Base-by-base conservation (phyloP, 345 rosid genomes). In the Eucalyptus melliodora region DNA sequence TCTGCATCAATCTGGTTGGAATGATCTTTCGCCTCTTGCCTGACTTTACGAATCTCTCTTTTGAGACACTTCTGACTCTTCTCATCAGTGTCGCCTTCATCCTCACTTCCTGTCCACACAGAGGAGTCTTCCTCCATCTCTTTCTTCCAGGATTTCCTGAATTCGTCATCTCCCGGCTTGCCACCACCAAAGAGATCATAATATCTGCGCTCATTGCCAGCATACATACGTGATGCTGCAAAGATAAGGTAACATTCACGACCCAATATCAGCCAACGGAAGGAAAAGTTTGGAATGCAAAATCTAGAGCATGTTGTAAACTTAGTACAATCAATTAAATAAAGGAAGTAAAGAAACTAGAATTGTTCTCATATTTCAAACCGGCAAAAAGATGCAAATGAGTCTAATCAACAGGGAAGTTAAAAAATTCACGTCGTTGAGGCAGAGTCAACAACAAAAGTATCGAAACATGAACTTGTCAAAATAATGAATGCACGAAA, bases 41-140 rank as follows among this genome's bases (percentile, higher is more conserved):
- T 96, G 26, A 92, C 96, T 92, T 94, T 96, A 89, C 94, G 92
- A 50, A 97, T 93, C 90, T 96, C 95, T 53, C 92, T 92, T 53
- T 93, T 94, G 11, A 96, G 93, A 34, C 72, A 80, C 85, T 50
- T 92, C 87, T 62, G 88, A 56, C 86, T 88, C 51, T 51, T 86
- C 16, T 91, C 90, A 82, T 93, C 91, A 72, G 91, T 89, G 62
- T 93, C 92, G 27, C 89, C 90, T 65, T 96, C 98, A 91, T 94
- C 98, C 92, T 97, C 99, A 87, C 99, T 97, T 89, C 95, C 98
- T 31, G 98, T 94, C 99, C 99, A 97, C 2, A 96, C 91, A 89
- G 94, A 90, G 67, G 86, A 91, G 88, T 94, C 98, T 90, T 97
- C 97, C 27, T 94, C 94, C 94, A 95, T 90, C 88, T 94, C 94